Conservation (phyloP, 2,329 filamentous ascomycete genomes). For the Pseudogymnoascus sp. region DNA sequence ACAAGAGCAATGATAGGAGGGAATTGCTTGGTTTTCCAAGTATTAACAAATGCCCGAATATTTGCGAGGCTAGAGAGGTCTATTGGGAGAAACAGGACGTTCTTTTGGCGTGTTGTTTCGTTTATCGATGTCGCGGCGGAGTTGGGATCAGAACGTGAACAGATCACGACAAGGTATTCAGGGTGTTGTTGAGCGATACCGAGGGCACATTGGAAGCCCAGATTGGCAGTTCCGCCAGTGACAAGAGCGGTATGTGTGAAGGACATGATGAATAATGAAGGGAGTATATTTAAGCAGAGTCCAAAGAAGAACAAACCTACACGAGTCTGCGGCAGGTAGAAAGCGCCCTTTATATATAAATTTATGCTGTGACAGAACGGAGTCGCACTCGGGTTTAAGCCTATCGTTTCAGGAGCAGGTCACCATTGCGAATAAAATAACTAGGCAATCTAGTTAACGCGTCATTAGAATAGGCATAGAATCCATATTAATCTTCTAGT, state of each 20-base stretch:
- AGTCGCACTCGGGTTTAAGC: background rate
- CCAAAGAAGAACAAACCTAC: background rate
- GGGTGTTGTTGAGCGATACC: constrained; percentile 34
- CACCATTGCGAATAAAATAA: background rate
- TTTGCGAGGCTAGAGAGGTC: constrained; percentile 35
- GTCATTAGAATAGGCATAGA: background rate
- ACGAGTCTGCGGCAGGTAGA: background rate
- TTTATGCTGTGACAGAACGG: background rate
- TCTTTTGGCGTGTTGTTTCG: constrained; percentile 30
- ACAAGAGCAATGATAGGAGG: constrained; percentile 37
- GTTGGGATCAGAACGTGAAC: constrained; percentile 36
- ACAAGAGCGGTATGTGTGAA: constrained; percentile 29
- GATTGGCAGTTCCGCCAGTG: constrained; percentile 38
- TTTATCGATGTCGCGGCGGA: constrained; percentile 37
- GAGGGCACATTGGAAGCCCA: constrained; percentile 37
- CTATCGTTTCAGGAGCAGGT: background rate
- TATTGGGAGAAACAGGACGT: constrained; percentile 35
- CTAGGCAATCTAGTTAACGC: background rate
- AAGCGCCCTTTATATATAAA: background rate
- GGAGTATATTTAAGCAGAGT: background rate
- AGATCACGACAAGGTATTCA: constrained; percentile 34
- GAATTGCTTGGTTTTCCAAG: constrained; percentile 28
- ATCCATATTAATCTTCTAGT: background rate
- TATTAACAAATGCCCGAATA: constrained; percentile 34
- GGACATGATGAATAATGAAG: constrained; percentile 13